Evolutionary conservation across 140 eudicot genomes (phyloP).

Genomic region (Stevia rebaudiana): DNA sequence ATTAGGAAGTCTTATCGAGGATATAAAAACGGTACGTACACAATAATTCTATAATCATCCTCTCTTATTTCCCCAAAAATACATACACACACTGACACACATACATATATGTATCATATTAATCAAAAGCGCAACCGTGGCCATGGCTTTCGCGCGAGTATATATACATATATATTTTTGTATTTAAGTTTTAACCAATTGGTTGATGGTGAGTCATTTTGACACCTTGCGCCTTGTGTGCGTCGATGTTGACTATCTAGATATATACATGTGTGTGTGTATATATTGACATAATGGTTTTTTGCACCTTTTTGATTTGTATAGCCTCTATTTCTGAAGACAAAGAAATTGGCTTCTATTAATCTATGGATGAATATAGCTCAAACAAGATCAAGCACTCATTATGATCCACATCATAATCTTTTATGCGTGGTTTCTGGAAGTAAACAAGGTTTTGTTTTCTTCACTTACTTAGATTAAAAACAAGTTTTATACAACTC

Average conservation of each 20-base stretch:
- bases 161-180: neutral
- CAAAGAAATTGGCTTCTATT: constrained; percentile 51
- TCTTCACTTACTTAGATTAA: neutral
- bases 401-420: constrained; percentile 97
- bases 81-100: neutral
- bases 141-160: neutral
- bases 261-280: neutral
- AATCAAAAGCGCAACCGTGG: neutral
- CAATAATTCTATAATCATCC: neutral
- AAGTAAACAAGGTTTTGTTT: constrained; percentile 58
- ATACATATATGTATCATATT: neutral
- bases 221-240: neutral
- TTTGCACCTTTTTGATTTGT: constrained; percentile 5
- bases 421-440: constrained; percentile 80
- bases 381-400: constrained; percentile 76
- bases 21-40: constrained; percentile 53
- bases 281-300: neutral
- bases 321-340: constrained; percentile 69
- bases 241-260: neutral
- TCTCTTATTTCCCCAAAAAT: constrained; percentile 1
- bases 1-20: constrained; percentile 58
- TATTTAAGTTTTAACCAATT: neutral
- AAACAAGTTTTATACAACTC: neutral
- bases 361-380: constrained; percentile 91
- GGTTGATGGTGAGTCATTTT: neutral